Conservation (phyloP, 2,329 filamentous ascomycete genomes). For the Aspergillaceae sp. region DNA sequence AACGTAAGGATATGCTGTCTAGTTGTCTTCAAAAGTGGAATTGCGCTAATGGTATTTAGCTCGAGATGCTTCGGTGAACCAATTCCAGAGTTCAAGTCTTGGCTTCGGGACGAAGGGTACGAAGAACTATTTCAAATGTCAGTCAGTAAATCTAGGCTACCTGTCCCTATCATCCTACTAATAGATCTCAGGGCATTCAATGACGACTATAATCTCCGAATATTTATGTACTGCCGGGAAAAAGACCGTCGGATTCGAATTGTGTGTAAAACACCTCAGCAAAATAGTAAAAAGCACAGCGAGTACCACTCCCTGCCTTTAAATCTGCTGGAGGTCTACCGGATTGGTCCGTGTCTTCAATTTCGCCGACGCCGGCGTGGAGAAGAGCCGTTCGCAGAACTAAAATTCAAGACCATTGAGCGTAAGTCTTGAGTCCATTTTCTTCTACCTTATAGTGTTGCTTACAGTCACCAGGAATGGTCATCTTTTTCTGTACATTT, state of each 20-base stretch:
- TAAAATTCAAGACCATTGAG: conserved; percentile 49
- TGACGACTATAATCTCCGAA: conserved; percentile 34
- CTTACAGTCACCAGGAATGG: conserved; percentile 37
- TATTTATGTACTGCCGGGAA: conserved; percentile 45
- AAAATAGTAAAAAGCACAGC: conserved; percentile 23
- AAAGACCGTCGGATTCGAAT: conserved; percentile 47
- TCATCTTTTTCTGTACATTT: conserved; percentile 49
- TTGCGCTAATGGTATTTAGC: conserved; percentile 13
- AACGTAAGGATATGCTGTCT: no score
- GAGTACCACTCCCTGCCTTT: conserved; percentile 45
- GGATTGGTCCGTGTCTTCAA: conserved; percentile 31
- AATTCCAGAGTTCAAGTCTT: conserved; percentile 18
- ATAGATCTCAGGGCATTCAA: conserved; percentile 37
- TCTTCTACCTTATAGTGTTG: background rate
- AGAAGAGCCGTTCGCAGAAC: conserved; percentile 44
- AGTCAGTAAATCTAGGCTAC: conserved; percentile 6
- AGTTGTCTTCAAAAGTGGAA: no score
- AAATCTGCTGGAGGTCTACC: conserved; percentile 35
- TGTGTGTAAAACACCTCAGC: conserved; percentile 41
- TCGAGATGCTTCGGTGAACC: conserved; percentile 28
- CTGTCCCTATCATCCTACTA: background rate
- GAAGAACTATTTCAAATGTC: conserved; percentile 33
- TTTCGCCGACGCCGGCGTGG: conserved; percentile 26
- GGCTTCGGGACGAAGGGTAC: conserved; percentile 27
- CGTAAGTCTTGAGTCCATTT: conserved; percentile 26